Evolutionary conservation across 495 filamentous ascomycete genomes (phyloP).

Genomic region (Polyplosphaeria fusca): DNA sequence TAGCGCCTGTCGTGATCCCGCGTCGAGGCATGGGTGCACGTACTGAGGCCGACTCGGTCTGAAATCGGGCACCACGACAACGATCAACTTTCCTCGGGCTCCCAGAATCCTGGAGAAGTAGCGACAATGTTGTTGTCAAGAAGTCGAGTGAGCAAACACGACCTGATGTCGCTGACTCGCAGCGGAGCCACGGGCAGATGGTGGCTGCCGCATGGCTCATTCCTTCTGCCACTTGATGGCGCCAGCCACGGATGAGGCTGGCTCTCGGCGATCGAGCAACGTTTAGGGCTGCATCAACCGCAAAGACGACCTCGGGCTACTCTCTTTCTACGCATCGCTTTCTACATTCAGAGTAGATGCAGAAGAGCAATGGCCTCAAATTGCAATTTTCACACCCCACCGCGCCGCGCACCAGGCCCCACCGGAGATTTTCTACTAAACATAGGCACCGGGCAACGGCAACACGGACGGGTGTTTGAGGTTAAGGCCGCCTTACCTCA

Average conservation of each 20-base stretch:
- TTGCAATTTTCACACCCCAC: neutral
- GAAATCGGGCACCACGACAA: no score
- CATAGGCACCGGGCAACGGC: neutral
- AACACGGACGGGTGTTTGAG: slow-evolving; percentile 3
- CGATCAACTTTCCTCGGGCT: no score
- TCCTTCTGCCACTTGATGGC: no score
- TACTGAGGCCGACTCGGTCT: no score
- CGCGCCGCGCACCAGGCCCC: neutral
- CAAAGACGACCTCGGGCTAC: neutral
- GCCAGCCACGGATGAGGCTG: neutral
- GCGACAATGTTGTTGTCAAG: no score
- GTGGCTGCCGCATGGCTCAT: neutral
- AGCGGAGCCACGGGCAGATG: neutral
- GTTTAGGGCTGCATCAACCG: neutral
- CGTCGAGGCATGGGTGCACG: no score
- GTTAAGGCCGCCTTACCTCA: neutral
- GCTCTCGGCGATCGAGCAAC: neutral
- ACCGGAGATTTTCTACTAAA: slow-evolving; percentile 12
- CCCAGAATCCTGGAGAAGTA: no score
- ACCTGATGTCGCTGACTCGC: neutral
- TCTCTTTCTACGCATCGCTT: neutral
- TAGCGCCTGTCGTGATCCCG: no score
- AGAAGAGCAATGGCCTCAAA: neutral
- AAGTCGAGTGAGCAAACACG: neutral
- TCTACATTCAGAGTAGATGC: neutral